Base-by-base conservation (phyloP, 306 rosid species). In the Parietaria judaica region DNA sequence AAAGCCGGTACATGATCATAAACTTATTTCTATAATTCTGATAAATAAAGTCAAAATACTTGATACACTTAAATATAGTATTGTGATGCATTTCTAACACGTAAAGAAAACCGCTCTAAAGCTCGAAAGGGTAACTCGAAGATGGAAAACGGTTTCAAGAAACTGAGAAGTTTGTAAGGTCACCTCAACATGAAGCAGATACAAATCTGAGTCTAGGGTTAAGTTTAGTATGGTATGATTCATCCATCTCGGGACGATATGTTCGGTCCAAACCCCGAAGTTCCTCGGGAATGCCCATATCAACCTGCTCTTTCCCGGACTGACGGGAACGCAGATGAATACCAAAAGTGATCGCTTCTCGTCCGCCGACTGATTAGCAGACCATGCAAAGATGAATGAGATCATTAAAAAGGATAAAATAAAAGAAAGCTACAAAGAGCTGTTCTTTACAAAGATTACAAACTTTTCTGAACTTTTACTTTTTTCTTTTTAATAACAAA, bases 161-260 rank as follows among this genome's bases (percentile, higher is more conserved):
- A 5, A 41, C 45, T 1, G 14, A 35, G 61, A 56, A 23, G 31
- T 23, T 23, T 23, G 46, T 36, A 11, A 59, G 60, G 11, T 76
- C 75, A 91, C 98, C 98, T 91, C 92, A 69, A 85, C 50, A 66
- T 92, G 99, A 69, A 92, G 96, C 72, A 92, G 89, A 72, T 83
- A 84, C 54, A 88, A 75, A 79, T 88, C 99, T 23, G 99, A 92
- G 79, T 92, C 99, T 56, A 92, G 66, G 64, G 88, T 52, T 62
- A 82, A 79, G 82, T 86, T 92, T 68, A 82, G 95, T 68, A 85
- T 76, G 15, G 86, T 13, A 76, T 92, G 99, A 70, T 80, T 84
- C 2, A 92, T 69, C 99, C 99, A 92, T 60, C 96, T 70, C 5
- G 96, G 99, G 63, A 84, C 79, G 71, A 88, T 52, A 74, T 76